Evolutionary conservation across 495 filamentous ascomycete genomes (phyloP), one percentile per base, ranked within the genome.

Genomic region (Aspergillus haitiensis): DNA sequence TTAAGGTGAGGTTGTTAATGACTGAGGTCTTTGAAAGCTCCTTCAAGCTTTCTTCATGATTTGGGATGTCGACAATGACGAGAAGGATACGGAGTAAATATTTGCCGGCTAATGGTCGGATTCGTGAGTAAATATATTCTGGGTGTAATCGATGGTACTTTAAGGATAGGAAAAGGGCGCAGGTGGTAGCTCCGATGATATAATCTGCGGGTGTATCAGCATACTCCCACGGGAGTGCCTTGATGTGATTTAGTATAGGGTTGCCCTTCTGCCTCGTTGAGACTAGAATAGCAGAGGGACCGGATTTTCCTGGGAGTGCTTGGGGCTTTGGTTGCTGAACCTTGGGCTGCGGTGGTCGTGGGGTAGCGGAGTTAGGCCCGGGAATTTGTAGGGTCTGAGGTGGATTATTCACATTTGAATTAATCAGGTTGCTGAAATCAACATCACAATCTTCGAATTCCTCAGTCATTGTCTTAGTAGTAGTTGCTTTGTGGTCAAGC

Each of bases 111-210:
- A 99, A 77, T 36, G 82, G 82, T 47, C 86, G 84, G 60, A 99
- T 91, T 57, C 94, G 90, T 21, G 87, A 90, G 80, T 97, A 97
- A 68, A 99, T 90, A 76, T 99, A 99, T 73, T 98, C 94, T 2
- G 94, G 94, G 72, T 99, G 95, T 48, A 97, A 76, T 10, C 94
- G 91, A 72, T 98, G 94, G 73, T 99, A 99, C 73, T 99, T 99
- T 35, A 99, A 81, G 31, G 88, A 93, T 50, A 98, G 81, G 67
- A 98, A 99, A 7, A 99, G 79, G 1, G 89, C 92, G 62, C 93
- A 97, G 15, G 93, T 93, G 1, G 92, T 97, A 21, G 78, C 66
- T 6, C 94, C 94, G 3, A 99, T 79, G 8, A 90, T 88, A 68
- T 96, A 99, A 73, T 99, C 94, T 15, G 93, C 89, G 0, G 88